Evolutionary conservation across 768 basidiomycete species (phyloP), one percentile per base, ranked within the genome.

Genomic region (Leccinum sublutescens): DNA sequence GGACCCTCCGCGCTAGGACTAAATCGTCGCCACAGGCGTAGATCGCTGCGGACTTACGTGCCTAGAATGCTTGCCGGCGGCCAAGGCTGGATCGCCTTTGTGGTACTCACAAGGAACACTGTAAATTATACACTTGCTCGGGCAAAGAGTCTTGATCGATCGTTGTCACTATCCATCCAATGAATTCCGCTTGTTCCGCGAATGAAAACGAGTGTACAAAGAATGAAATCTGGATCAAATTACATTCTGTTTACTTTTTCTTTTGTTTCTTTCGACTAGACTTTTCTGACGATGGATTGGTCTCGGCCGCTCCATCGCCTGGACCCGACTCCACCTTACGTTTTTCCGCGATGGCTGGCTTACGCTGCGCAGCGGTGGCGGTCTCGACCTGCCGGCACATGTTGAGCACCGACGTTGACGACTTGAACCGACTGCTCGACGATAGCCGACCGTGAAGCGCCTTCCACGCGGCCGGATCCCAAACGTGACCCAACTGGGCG

Each of bases 331-430:
- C 59, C 2, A 72, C 75, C 63, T 81, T 82, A 60, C 81, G 73
- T 68, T 83, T 81, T 25, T 15, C 61, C 52, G 58, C 54, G 6
- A 48, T 50, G 5, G 7, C 36, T 14, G 64, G 57, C 21, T 64
- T 33, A 25, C 48, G 36, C 38, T 55, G 66, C 14, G 56, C 10
- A 5, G 62, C 60, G 1, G 43, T 45, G 43, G 56, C 47, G 12
- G 71, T 71, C 65, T 67, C 72, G 69, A 94, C 74, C 71, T 93
- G 91, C 65, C 80, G 80, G 65, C 89, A 85, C 73, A 86, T 80
- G 54, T 79, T 80, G 29, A 80, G 79, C 8, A 93, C 79, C 7
- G 82, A 84, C 33, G 79, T 71, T 1, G 88, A 86, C 6, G 82
- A 76, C 67, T 84, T 84, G 74, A 90, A 86, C 25, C 84, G 80